Evolutionary conservation across 1,284 basidiomycete genomes (phyloP), one percentile per base, ranked within the genome.

Genomic region (Puccinia triticina): DNA sequence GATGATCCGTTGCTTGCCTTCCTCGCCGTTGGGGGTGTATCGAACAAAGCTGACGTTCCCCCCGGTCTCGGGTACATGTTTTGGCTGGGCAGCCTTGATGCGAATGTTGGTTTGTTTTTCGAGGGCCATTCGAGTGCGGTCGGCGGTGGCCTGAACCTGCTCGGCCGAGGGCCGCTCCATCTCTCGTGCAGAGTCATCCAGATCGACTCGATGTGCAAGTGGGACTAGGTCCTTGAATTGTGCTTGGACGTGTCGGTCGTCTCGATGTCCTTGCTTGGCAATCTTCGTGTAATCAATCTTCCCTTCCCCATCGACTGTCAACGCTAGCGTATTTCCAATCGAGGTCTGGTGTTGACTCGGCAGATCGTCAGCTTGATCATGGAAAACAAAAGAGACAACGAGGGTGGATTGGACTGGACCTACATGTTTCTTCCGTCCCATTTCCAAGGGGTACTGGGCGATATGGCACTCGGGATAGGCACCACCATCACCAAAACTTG

Each of bases 221-320:
- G 97, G 97, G 0, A 99, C 94, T 26, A 99, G 92, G 87, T 99
- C 97, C 87, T 98, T 98, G 89, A 95, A 97, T 85, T 96, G 94
- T 0, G 95, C 95, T 87, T 99, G 96, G 0, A 99, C 90, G 67
- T 91, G 88, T 86, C 94, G 93, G 82, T 93, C 95, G 2, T 91
- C 89, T 18, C 94, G 91, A 85, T 97, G 93, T 48, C 96, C 96
- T 88, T 99, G 96, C 83, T 93, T 92, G 7, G 96, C 96, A 85
- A 99, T 98, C 82, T 94, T 95, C 88, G 97, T 96, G 87, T 98
- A 99, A 84, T 94, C 92, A 77, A 98, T 94, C 84, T 95, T 96
- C 48, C 97, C 97, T 86, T 98, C 95, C 78, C 91, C 91, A 86
- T 99, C 97, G 16, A 98, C 96, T 89, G 97, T 96, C 2, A 99